Evolutionary conservation across 257 asterid species (phyloP).

Genomic region (Penstemon newberryi): DNA sequence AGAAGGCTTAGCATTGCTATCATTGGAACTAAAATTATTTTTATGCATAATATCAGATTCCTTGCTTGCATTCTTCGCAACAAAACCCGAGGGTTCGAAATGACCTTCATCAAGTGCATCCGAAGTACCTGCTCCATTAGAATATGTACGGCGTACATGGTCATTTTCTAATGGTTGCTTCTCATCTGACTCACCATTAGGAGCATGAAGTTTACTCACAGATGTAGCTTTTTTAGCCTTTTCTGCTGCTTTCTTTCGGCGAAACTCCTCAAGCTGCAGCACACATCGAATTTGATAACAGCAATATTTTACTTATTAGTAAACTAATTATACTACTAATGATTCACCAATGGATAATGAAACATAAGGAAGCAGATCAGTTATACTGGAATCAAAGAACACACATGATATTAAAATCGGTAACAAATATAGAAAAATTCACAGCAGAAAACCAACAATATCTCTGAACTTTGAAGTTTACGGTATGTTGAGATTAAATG

Average conservation of each 20-base stretch:
- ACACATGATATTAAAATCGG: not conserved
- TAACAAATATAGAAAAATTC: not conserved
- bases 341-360: not conserved
- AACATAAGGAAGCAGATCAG: not conserved
- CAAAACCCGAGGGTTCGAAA: constrained; percentile 32
- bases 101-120: constrained; percentile 45
- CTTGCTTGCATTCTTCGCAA: constrained; percentile 37
- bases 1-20: constrained; percentile 32
- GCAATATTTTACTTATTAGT: constrained; percentile 6
- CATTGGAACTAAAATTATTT: constrained; percentile 36
- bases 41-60: constrained; percentile 38
- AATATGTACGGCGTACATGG: constrained; percentile 39
- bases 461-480: constrained; percentile 20
- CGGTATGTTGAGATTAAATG: constrained; percentile 18
- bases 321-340: constrained; percentile 22
- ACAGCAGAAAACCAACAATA: constrained; percentile 9
- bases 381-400: not conserved
- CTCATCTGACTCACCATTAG: constrained; percentile 46
- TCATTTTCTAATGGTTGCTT: constrained; percentile 48
- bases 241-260: constrained; percentile 81
- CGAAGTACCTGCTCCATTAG: constrained; percentile 55
- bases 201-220: constrained; percentile 37
- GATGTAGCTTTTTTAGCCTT: constrained; percentile 61
- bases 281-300: constrained; percentile 5
- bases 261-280: constrained; percentile 85